Evolutionary conservation across 192 early-diverging fungal genomes (phyloP).

Genomic region (Gigaspora rosea): DNA sequence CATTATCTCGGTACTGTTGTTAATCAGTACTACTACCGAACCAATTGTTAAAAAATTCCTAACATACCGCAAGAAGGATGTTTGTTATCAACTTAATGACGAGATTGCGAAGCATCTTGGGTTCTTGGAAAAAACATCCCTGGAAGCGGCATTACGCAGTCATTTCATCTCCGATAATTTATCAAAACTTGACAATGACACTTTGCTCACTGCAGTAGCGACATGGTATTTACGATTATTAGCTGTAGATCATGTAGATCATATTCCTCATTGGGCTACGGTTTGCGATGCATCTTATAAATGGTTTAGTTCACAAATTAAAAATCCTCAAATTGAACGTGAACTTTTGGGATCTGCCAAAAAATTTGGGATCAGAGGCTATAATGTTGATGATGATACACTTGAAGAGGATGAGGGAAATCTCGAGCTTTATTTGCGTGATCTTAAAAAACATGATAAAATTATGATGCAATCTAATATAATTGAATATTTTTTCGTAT

Average conservation of each 20-base stretch:
- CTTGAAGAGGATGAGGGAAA: background rate
- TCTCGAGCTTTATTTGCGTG: too few relatives aligned
- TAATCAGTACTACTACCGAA: background rate
- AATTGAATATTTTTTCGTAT: too few relatives aligned
- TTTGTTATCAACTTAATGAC: background rate
- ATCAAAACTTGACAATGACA: background rate
- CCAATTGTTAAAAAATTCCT: background rate
- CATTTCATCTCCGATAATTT: background rate
- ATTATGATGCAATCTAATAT: too few relatives aligned
- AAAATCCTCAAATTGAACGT: background rate
- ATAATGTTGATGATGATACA: background rate
- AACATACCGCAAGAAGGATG: background rate
- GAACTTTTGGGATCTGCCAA: background rate
- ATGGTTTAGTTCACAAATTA: conserved; percentile 11
- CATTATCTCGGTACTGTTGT: background rate
- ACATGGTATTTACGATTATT: background rate
- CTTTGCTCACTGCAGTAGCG: background rate
- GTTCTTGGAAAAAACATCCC: background rate
- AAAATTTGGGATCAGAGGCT: background rate
- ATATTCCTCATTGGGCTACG: background rate
- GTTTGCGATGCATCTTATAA: background rate
- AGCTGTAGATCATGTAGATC: background rate
- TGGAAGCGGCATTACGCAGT: background rate
- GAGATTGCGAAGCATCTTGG: background rate
- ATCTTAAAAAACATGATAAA: too few relatives aligned